Conservation (phyloP, 768 basidiomycete genomes). For the Lactarius quietus region DNA sequence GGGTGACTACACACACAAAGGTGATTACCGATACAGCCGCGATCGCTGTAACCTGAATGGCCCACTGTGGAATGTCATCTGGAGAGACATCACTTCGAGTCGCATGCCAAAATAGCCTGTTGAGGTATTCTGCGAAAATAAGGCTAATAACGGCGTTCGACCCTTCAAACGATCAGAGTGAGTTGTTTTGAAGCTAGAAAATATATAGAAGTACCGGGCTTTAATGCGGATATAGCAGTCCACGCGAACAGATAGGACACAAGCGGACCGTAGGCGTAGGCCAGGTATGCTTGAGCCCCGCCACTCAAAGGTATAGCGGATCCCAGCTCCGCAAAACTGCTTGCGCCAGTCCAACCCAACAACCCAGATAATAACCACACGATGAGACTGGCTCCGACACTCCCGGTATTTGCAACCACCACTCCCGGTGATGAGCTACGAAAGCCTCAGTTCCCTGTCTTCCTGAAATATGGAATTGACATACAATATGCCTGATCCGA, state of each 20-base stretch:
- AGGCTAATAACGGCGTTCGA: conserved; percentile 81
- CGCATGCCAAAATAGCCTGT: conserved; percentile 79
- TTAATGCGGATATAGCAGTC: conserved; percentile 88
- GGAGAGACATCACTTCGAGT: conserved; percentile 68
- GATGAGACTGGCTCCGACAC: conserved; percentile 81
- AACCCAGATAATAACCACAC: conserved; percentile 85
- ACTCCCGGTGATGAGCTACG: conserved; percentile 87
- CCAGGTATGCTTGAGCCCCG: conserved; percentile 74
- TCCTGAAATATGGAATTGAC: conserved; percentile 28
- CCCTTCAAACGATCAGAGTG: conserved; percentile 39
- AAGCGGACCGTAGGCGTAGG: conserved; percentile 84
- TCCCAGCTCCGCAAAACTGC: conserved; percentile 90
- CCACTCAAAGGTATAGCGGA: conserved; percentile 76
- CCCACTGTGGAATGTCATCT: conserved; percentile 82
- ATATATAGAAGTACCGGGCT: conserved; percentile 54
- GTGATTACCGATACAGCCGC: conserved; percentile 70
- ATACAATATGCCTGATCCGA: conserved; percentile 93
- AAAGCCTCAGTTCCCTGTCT: conserved; percentile 10
- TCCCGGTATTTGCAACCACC: conserved; percentile 82
- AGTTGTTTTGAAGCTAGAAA: conserved; percentile 3
- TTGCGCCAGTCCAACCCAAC: conserved; percentile 93
- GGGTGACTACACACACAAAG: conserved; percentile 72
- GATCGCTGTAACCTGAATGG: conserved; percentile 82
- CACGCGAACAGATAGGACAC: conserved; percentile 91
- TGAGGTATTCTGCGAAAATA: conserved; percentile 90